A percentile compares a stretch with the other conserved stretches of the same genome.
phyloP scores from a whole-genome alignment of 495 filamentous ascomycete species.

The Penicillium subrubescens region DNA sequence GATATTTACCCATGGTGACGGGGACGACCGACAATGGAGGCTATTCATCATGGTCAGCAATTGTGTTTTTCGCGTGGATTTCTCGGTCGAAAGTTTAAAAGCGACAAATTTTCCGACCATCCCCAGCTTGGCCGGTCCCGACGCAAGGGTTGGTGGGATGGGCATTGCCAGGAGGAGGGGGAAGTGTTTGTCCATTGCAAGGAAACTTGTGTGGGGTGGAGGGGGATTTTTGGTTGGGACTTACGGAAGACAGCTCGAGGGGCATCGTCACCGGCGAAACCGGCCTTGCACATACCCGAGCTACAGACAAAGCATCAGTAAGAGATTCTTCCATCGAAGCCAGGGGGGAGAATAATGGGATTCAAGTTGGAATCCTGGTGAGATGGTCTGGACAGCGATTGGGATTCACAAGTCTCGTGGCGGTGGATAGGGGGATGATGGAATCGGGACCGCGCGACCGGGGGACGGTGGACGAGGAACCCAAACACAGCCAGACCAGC shows the following conservation, averaged over 20 bases:
- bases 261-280: constrained; percentile 99
- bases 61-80: neutral
- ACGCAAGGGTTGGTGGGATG: constrained; percentile 37
- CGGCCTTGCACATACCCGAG: constrained; percentile 99
- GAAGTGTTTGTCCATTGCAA: constrained; percentile 1
- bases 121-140: constrained; percentile 8
- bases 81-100: neutral
- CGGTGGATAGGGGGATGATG: constrained; percentile 23
- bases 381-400: constrained; percentile 17
- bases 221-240: constrained; percentile 45
- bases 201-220: constrained; percentile 22
- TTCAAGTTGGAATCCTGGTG: constrained; percentile 3
- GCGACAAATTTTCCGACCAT: neutral
- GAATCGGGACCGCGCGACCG: constrained; percentile 33
- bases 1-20: constrained; percentile 96
- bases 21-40: constrained; percentile 98
- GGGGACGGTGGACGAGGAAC: constrained; percentile 21
- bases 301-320: constrained; percentile 62
- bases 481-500: constrained; percentile 28
- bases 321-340: constrained; percentile 13
- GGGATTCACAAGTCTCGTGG: constrained; percentile 20
- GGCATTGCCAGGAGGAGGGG: constrained; percentile 20
- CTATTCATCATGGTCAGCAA: constrained; percentile 50
- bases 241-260: constrained; percentile 99
- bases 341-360: neutral